Conservation (phyloP, 495 filamentous ascomycete genomes). For the Aspergillus mulundensis region DNA sequence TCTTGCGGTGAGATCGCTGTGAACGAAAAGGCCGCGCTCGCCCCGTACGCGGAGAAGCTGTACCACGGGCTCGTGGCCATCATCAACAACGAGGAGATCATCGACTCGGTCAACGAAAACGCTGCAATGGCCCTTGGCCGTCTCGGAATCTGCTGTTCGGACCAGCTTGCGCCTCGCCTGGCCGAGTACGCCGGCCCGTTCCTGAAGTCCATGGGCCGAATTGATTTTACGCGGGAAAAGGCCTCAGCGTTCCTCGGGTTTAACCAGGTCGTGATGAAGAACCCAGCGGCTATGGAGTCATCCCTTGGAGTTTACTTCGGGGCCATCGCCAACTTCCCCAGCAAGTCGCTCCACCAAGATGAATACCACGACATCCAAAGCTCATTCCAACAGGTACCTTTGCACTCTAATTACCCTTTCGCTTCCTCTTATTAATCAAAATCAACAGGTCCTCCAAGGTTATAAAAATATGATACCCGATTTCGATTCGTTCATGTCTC, state of each 20-base stretch:
- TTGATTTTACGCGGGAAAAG: slow-evolving; percentile 91
- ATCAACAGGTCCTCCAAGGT: slow-evolving; percentile 69
- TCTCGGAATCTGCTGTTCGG: slow-evolving; percentile 76
- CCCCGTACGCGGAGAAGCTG: slow-evolving; percentile 70
- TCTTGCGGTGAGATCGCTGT: slow-evolving; percentile 91
- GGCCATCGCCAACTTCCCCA: slow-evolving; percentile 69
- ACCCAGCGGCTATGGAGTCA: slow-evolving; percentile 88
- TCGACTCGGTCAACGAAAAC: slow-evolving; percentile 90
- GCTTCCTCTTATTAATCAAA: slow-evolving; percentile 17
- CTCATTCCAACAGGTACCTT: slow-evolving; percentile 49
- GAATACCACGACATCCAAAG: slow-evolving; percentile 48
- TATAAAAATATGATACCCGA: slow-evolving; percentile 84
- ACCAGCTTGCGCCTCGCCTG: slow-evolving; percentile 76
- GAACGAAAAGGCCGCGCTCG: slow-evolving; percentile 75
- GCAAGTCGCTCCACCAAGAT: slow-evolving; percentile 51
- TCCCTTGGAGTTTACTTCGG: slow-evolving; percentile 79
- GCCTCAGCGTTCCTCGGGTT: slow-evolving; percentile 90
- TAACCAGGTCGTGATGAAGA: slow-evolving; percentile 74
- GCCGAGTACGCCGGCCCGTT: slow-evolving; percentile 76
- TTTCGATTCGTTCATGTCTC: slow-evolving; percentile 73
- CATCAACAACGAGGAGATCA: slow-evolving; percentile 75
- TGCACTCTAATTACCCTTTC: not conserved
- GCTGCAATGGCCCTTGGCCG: slow-evolving; percentile 90
- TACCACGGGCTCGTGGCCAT: slow-evolving; percentile 73
- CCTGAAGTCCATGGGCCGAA: slow-evolving; percentile 73